Conservation (phyloP, 1,284 basidiomycete genomes). For the Cutaneotrichosporon daszewskae region DNA sequence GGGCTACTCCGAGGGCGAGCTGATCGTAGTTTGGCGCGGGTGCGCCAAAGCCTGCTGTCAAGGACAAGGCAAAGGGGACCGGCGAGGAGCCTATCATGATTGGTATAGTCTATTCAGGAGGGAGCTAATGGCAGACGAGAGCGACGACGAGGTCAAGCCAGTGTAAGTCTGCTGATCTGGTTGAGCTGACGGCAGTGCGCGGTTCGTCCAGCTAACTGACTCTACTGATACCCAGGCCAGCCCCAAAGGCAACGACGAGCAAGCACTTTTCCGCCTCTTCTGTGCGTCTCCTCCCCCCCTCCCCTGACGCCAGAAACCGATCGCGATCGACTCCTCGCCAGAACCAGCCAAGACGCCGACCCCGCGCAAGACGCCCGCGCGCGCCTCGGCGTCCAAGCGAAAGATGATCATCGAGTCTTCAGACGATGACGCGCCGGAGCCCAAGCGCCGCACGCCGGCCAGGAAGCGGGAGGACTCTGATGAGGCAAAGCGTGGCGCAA, state of each 20-base stretch:
- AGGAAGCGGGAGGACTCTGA: conserved; percentile 20
- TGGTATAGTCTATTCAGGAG: conserved; percentile 1
- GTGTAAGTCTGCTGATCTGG: background rate
- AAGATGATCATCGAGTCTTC: conserved; percentile 6
- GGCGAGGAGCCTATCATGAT: conserved; percentile 8
- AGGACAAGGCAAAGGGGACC: conserved; percentile 2
- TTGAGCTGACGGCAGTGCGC: background rate
- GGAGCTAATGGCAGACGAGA: conserved; percentile 26
- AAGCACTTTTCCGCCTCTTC: conserved; percentile 29
- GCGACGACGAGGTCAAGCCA: conserved; percentile 37
- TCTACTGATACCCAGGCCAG: background rate
- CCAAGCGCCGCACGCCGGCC: conserved; percentile 13
- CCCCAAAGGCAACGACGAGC: conserved; percentile 22
- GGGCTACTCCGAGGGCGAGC: conserved; percentile 2
- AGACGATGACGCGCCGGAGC: conserved; percentile 5
- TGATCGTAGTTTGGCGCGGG: conserved; percentile 16
- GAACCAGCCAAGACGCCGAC: conserved; percentile 10
- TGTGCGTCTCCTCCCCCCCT: conserved; percentile 5
- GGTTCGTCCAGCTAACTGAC: background rate
- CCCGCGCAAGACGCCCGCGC: conserved; percentile 7
- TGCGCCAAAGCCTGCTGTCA: conserved; percentile 22
- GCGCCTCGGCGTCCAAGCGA: conserved; percentile 5
- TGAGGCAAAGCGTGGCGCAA: conserved; percentile 22
- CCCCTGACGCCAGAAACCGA: conserved; percentile 10
- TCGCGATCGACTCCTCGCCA: conserved; percentile 6